Conservation (phyloP, 2,329 filamentous ascomycete genomes). For the Sarocladiaceae sp. region DNA sequence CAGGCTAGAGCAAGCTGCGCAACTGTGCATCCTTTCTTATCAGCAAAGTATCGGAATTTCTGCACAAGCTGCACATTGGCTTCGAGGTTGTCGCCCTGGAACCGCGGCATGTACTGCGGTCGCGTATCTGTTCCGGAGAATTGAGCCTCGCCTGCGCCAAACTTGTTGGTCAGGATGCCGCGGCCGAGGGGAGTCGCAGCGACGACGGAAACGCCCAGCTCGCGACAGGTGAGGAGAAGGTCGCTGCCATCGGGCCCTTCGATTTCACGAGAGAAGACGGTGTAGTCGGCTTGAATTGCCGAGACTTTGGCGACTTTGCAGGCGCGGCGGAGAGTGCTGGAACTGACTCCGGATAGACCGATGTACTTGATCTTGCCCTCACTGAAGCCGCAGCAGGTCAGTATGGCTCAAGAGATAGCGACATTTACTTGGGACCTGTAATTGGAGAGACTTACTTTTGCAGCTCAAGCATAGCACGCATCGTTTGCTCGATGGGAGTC, state of each 20-base stretch:
- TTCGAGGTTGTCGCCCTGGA: conserved; percentile 5
- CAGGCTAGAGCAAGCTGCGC: conserved; percentile 55
- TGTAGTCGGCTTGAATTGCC: conserved; percentile 49
- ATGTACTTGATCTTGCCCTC: conserved; percentile 50
- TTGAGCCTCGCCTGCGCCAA: background rate
- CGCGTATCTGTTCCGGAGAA: conserved; percentile 2
- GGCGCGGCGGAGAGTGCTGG: conserved; percentile 42
- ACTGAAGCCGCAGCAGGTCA: conserved; percentile 12
- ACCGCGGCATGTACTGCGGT: background rate
- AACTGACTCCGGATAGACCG: conserved; percentile 41
- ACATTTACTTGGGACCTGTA: background rate
- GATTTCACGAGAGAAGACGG: conserved; percentile 48
- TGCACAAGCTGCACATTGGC: conserved; percentile 3
- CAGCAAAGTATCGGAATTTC: background rate
- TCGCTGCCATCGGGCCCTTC: conserved; percentile 38
- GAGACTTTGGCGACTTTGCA: conserved; percentile 41
- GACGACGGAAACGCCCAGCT: conserved; percentile 48
- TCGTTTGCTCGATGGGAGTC: conserved; percentile 39
- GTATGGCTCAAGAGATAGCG: background rate
- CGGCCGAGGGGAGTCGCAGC: conserved; percentile 52
- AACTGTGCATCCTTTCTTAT: conserved; percentile 42
- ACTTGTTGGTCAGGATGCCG: conserved; percentile 38
- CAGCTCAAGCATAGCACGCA: conserved; percentile 38
- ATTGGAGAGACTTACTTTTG: conserved; percentile 21
- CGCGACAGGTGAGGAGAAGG: conserved; percentile 43